Evolutionary conservation across 73 alveolate species (phyloP), one percentile per base, ranked within the genome.

Genomic region (Symbiodinium pilosum): DNA sequence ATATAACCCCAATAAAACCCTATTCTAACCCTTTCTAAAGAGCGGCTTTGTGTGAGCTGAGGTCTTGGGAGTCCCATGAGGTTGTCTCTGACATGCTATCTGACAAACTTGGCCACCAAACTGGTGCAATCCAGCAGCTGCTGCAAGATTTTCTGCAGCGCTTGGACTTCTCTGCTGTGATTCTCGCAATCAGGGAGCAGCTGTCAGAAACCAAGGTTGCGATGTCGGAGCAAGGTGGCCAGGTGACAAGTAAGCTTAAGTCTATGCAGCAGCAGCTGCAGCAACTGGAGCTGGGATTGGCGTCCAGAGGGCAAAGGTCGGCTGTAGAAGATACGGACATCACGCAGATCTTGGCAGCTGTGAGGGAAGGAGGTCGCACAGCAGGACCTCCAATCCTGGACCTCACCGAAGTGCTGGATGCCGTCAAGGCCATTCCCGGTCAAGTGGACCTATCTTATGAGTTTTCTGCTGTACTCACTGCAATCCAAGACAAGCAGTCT

Each of bases 41-140:
- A n/a, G n/a, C n/a, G n/a, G n/a, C n/a, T n/a, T n/a, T 7, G n/a
- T 6, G 9, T 12, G 24, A n/a, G 21, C 84, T 56, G 36, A 87
- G 94, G 94, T 56, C 47, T 38, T 87, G 94, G 94, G 94, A 87
- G 34, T 87, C 85, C 38, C 94, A 56, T 54, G 83, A 87, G 30
- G 41, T 56, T 12, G 7, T 87, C 44, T 54, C 94, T 81, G 43
- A 56, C 14, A 20, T 36, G 38, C 86, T 87, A 59, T 21, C 43
- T 87, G 94, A 87, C 43, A 75, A 87, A 40, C 73, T 87, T 38
- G 34, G 42, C 64, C 84, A 87, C 5, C 94, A 87, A 42, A 34
- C 34, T 24, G 85, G 43, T 7, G 42, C 69, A 30, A 44, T 87
- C 5, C 69, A 87, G 32, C 68, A 56, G 84, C 36, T 86, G 39